Evolutionary conservation across 2,329 filamentous ascomycete genomes (phyloP).

Genomic region (Neocatenulostroma microsporum): DNA sequence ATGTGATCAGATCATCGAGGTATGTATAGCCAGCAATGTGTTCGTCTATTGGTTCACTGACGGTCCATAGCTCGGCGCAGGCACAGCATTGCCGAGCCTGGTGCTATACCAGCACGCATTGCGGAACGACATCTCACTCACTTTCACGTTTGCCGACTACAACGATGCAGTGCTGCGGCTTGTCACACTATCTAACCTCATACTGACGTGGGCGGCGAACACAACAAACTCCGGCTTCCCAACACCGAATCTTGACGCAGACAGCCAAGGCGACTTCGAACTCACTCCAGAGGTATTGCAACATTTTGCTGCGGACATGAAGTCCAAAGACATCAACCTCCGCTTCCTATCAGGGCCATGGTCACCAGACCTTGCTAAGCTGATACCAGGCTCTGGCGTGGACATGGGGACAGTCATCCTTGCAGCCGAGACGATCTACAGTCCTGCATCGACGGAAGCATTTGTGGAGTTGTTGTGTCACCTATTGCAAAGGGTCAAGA

Average conservation of each 20-base stretch:
- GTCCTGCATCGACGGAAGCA: slow-evolving; percentile 58
- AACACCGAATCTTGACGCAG: slow-evolving; percentile 8
- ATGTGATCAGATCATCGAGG: slow-evolving; percentile 45
- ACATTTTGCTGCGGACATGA: slow-evolving; percentile 52
- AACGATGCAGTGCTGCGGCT: slow-evolving; percentile 70
- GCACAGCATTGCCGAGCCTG: slow-evolving; percentile 65
- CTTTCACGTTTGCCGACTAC: slow-evolving; percentile 68
- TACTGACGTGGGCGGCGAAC: slow-evolving; percentile 54
- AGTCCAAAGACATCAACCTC: slow-evolving; percentile 46
- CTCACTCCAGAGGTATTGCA: slow-evolving; percentile 51
- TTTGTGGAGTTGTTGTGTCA: slow-evolving; percentile 61
- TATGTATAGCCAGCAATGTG: slow-evolving; percentile 10
- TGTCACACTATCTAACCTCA: slow-evolving; percentile 69
- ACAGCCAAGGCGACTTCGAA: slow-evolving; percentile 52
- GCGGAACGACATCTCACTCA: slow-evolving; percentile 41
- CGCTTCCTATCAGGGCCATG: slow-evolving; percentile 69
- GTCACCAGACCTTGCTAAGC: slow-evolving; percentile 53
- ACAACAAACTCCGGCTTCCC: slow-evolving; percentile 6
- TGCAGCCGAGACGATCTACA: slow-evolving; percentile 78
- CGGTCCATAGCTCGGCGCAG: slow-evolving; percentile 59
- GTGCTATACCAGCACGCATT: slow-evolving; percentile 60
- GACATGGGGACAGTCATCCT: slow-evolving; percentile 50
- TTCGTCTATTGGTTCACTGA: neutral
- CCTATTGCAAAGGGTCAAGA: slow-evolving; percentile 47
- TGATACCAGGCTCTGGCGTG: slow-evolving; percentile 40